Evolutionary conservation across 148 eudicot species (phyloP).

Genomic region (Spergularia bocconei): DNA sequence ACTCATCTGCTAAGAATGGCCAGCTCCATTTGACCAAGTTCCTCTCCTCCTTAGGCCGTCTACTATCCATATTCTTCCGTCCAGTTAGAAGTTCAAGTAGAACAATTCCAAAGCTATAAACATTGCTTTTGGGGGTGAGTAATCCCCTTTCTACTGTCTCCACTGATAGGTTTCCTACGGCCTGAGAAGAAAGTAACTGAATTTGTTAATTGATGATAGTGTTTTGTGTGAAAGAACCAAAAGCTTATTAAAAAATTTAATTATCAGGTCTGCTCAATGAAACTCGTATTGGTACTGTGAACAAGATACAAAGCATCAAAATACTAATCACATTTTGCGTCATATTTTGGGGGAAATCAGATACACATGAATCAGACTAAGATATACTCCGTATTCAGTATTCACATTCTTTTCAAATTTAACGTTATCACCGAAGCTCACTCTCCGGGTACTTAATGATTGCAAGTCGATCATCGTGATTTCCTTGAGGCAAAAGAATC

Average conservation of each 20-base stretch:
- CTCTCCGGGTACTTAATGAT: neutral
- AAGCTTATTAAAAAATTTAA: no score
- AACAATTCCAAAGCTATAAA: conserved; percentile 84
- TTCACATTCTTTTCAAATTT: no score
- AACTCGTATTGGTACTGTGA: no score
- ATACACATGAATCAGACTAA: neutral
- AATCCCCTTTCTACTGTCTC: conserved; percentile 81
- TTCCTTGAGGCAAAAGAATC: neutral
- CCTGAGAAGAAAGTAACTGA: conserved; percentile 40
- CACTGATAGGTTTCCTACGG: conserved; percentile 64
- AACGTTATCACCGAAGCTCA: neutral
- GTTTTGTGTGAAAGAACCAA: no score
- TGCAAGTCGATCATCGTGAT: neutral
- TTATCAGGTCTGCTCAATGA: no score
- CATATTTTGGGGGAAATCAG: neutral
- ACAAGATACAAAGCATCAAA: no score
- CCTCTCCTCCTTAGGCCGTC: conserved; percentile 73
- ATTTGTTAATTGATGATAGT: neutral
- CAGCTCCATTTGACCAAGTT: conserved; percentile 88
- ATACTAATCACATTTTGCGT: neutral
- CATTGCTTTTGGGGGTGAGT: conserved; percentile 91
- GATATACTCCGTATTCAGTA: no score
- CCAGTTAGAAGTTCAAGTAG: conserved; percentile 90
- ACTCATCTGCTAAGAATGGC: conserved; percentile 79
- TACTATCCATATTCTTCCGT: conserved; percentile 70